phyloP scores from a whole-genome alignment of 2,329 filamentous ascomycete genomes.

The Cladosporium phlei region DNA sequence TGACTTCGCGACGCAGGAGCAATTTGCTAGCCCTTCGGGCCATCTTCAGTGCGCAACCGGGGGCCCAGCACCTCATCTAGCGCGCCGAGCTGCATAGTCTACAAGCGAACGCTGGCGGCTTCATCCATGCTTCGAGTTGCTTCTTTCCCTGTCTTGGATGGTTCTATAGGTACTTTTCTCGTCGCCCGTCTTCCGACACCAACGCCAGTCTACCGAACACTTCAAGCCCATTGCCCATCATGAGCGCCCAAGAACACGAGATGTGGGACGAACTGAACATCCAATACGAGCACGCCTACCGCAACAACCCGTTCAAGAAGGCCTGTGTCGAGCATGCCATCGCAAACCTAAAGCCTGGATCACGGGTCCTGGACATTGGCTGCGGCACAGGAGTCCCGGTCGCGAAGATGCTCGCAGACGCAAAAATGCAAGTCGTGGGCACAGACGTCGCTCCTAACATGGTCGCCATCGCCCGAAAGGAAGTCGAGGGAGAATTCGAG shows the following conservation, averaged over 20 bases:
- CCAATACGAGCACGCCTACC: conserved; percentile 29
- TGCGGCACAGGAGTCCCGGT: conserved; percentile 33
- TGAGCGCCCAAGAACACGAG: conserved; percentile 9
- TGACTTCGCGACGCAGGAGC: no score
- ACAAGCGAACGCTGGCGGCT: no score
- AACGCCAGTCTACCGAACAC: no score
- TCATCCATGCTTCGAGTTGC: no score
- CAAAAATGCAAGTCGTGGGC: conserved; percentile 27
- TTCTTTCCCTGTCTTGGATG: no score
- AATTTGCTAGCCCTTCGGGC: no score
- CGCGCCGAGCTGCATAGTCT: no score
- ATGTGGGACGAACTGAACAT: conserved; percentile 24
- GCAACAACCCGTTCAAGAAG: conserved; percentile 27
- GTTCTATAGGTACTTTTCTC: no score
- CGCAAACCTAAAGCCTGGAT: conserved; percentile 16
- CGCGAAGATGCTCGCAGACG: conserved; percentile 24
- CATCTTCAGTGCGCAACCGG: no score
- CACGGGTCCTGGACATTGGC: conserved; percentile 22
- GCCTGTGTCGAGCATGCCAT: conserved; percentile 17
- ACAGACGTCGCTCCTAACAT: conserved; percentile 31
- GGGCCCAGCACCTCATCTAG: no score
- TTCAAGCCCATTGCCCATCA: background rate
- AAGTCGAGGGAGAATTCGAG: conserved; percentile 20
- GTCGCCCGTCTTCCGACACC: no score
- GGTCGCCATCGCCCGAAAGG: conserved; percentile 23